phyloP scores from a whole-genome alignment of 2,329 filamentous ascomycete genomes.

The Knoxdaviesia proteae region DNA sequence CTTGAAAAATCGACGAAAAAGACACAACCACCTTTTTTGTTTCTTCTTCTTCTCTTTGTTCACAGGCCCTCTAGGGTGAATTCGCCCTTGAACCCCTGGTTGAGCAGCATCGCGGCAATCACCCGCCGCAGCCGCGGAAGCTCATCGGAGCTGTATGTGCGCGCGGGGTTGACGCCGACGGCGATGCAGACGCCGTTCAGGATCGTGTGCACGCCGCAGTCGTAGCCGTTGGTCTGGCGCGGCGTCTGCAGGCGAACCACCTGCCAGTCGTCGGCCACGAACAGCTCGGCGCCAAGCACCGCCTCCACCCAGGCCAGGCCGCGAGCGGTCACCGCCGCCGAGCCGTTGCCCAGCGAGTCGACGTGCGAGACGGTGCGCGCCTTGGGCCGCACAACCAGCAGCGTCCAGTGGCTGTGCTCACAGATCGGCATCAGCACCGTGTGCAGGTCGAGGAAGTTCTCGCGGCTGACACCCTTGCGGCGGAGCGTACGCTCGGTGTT shows the following conservation, averaged over 20 bases:
- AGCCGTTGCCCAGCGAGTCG: constrained; percentile 37
- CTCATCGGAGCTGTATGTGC: constrained; percentile 26
- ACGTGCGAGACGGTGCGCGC: constrained; percentile 43
- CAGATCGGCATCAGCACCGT: constrained; percentile 52
- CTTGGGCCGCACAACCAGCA: constrained; percentile 43
- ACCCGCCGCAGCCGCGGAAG: constrained; percentile 38
- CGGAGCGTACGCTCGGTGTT: constrained; percentile 33
- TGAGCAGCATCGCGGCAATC: constrained; percentile 44
- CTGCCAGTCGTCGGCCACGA: constrained; percentile 37
- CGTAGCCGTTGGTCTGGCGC: constrained; percentile 43
- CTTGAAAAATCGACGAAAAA: neutral
- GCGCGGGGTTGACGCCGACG: constrained; percentile 28
- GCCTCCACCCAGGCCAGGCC: constrained; percentile 33
- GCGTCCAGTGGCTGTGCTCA: constrained; percentile 45
- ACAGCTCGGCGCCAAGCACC: constrained; percentile 33
- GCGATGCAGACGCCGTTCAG: constrained; percentile 48
- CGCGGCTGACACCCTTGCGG: constrained; percentile 32
- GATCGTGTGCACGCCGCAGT: constrained; percentile 61
- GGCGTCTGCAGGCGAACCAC: constrained; percentile 27
- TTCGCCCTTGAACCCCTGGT: constrained; percentile 42
- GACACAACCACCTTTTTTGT: neutral
- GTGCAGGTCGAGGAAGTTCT: constrained; percentile 43
- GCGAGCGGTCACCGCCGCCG: constrained; percentile 16
- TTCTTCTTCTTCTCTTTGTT: constrained; percentile 2
- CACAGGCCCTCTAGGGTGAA: constrained; percentile 26